Conservation (phyloP, 371 early-diverging fungal species). For the Rhizopus stolonifer region DNA sequence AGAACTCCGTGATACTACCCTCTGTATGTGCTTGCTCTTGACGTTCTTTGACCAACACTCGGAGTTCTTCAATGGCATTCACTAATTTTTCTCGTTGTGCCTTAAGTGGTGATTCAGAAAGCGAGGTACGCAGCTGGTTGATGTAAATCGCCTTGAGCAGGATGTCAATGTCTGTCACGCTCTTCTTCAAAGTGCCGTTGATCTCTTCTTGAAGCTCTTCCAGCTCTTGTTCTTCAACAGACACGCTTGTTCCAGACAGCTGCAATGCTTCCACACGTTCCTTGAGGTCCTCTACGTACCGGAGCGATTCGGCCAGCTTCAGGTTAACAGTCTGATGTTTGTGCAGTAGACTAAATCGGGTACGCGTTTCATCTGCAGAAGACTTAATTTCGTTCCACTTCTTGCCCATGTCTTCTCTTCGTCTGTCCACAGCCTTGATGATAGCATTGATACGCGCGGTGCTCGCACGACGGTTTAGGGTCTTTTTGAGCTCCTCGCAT, state of each 20-base stretch:
- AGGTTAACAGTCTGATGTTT: conserved; percentile 33
- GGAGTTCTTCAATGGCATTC: conserved; percentile 34
- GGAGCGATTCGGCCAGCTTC: conserved; percentile 39
- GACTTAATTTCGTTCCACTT: conserved; percentile 37
- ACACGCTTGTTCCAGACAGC: conserved; percentile 37
- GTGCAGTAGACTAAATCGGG: conserved; percentile 34
- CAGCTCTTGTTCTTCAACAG: conserved; percentile 44
- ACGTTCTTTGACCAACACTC: conserved; percentile 33
- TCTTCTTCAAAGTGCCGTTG: conserved; percentile 26
- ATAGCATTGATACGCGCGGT: conserved; percentile 24
- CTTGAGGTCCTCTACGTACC: conserved; percentile 42
- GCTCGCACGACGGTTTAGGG: conserved; percentile 23
- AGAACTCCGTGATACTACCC: conserved; percentile 42
- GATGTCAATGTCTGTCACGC: conserved; percentile 32
- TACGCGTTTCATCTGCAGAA: conserved; percentile 37
- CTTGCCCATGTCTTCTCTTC: conserved; percentile 31
- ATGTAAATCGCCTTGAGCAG: conserved; percentile 14
- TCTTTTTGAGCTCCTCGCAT: conserved; percentile 28
- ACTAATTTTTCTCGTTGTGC: conserved; percentile 34
- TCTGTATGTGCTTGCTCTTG: conserved; percentile 41
- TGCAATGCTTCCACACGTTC: conserved; percentile 44
- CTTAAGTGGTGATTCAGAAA: conserved; percentile 34
- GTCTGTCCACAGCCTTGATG: conserved; percentile 28
- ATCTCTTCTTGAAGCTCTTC: conserved; percentile 42
- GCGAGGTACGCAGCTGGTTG: conserved; percentile 8